Evolutionary conservation across 202 grass and related monocot genomes (phyloP), one percentile per base, ranked within the genome.

Genomic region (Carex arenaria): DNA sequence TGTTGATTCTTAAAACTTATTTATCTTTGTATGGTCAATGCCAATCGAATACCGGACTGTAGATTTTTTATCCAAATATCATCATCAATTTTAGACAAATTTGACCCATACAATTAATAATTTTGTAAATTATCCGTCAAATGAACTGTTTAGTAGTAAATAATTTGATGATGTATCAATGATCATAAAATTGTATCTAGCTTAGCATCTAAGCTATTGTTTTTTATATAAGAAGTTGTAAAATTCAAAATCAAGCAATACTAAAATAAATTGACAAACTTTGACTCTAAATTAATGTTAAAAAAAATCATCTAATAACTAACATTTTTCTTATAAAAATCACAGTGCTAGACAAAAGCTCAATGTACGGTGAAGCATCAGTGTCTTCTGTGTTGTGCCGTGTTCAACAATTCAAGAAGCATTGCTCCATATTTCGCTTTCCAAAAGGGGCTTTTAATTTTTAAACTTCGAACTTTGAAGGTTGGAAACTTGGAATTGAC

Each of bases 381-480:
- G 12, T 18, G 28, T 51, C 12, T 75, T 23, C 71, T 6, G 15
- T 26, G 1, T 40, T 52, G 28, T 73, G 69, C 36, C 36, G 45
- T 45, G 49, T 14, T 36, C 38, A 43, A 47, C 10, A 64, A 81
- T 47, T 64, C 38, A 5, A 62, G 32, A 61, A 81, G 61, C 61
- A 49, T 51, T 10, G 36, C 59, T 66, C 14, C n/a, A 66, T 31
- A 36, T 45, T 40, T 82, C 51, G 49, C 80, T 82, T 70, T 82
- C 80, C 28, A 52, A 15, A 47, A 66, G 36, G 12, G 64, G 1
- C 17, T 32, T 2, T 36, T 67, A 13, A 19, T 82, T 40, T 8
- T 9, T 68, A 38, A 13, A 53, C n/a, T 82, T 82, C 42, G 64
- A 67, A 82, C 4, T 55, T 70, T 67, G 80, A 68, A 82, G 40